Evolutionary conservation across 495 filamentous ascomycete species (phyloP).

Genomic region (Trichoderma virens): DNA sequence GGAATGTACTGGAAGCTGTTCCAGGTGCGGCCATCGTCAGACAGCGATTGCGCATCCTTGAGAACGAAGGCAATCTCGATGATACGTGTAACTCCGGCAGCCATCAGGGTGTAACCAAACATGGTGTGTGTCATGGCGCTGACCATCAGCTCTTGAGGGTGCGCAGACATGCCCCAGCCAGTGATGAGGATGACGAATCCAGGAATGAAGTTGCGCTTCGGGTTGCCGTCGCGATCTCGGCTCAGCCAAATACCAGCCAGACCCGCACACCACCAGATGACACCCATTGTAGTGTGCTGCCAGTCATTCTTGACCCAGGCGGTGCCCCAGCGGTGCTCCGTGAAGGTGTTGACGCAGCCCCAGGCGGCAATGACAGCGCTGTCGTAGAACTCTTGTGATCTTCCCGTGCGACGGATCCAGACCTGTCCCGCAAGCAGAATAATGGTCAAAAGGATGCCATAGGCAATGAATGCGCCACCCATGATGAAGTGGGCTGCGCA

Average conservation of each 20-base stretch:
- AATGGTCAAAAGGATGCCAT: slow-evolving; percentile 81
- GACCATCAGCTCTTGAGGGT: slow-evolving; percentile 73
- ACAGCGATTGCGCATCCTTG: slow-evolving; percentile 55
- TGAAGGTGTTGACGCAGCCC: slow-evolving; percentile 97
- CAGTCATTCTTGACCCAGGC: slow-evolving; percentile 92
- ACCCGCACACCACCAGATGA: slow-evolving; percentile 95
- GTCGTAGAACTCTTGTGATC: slow-evolving; percentile 97
- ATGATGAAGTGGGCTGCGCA: slow-evolving; percentile 98
- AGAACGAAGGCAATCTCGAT: slow-evolving; percentile 90
- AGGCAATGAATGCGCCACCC: slow-evolving; percentile 93
- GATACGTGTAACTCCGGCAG: slow-evolving; percentile 70
- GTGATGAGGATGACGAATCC: slow-evolving; percentile 85
- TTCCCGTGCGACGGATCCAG: slow-evolving; percentile 76
- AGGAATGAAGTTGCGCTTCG: slow-evolving; percentile 88
- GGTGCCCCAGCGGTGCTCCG: slow-evolving; percentile 88
- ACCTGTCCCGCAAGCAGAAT: slow-evolving; percentile 80
- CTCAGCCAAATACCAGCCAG: slow-evolving; percentile 89
- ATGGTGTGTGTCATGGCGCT: slow-evolving; percentile 86
- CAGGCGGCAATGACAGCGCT: slow-evolving; percentile 82
- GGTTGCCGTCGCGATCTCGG: slow-evolving; percentile 68
- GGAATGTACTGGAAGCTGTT: slow-evolving; percentile 92
- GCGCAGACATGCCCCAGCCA: slow-evolving; percentile 89
- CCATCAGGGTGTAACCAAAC: slow-evolving; percentile 96
- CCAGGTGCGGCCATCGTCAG: slow-evolving; percentile 46
- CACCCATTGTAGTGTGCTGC: slow-evolving; percentile 95